Conservation (phyloP, 2,329 filamentous ascomycete species). For the Hypoxylon rubiginosum region DNA sequence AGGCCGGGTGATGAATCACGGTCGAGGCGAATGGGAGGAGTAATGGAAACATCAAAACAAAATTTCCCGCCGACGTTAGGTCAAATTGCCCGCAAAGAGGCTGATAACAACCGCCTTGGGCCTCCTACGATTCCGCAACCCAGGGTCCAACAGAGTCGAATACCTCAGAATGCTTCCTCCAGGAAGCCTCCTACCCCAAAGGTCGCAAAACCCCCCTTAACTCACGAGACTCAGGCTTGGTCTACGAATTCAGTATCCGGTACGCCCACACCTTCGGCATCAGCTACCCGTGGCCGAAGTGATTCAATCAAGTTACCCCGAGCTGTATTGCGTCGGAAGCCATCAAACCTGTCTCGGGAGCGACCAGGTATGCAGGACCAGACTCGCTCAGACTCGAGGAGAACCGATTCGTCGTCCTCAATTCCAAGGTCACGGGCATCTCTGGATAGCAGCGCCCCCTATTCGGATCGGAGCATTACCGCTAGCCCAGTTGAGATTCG, state of each 20-base stretch:
- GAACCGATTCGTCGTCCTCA: constrained; percentile 60
- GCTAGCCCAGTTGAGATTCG: constrained; percentile 62
- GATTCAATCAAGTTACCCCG: constrained; percentile 53
- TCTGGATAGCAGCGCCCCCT: constrained; percentile 53
- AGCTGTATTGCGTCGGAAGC: constrained; percentile 65
- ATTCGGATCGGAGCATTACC: constrained; percentile 58
- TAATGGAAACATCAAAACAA: constrained; percentile 48
- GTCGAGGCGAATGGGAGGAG: constrained; percentile 47
- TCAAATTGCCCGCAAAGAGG: constrained; percentile 47
- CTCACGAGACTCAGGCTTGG: constrained; percentile 61
- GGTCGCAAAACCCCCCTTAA: constrained; percentile 54
- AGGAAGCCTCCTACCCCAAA: constrained; percentile 41
- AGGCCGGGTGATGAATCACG: constrained; percentile 45
- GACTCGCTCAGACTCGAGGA: constrained; percentile 54
- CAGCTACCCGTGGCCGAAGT: constrained; percentile 54
- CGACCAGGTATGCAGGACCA: constrained; percentile 51
- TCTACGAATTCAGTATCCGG: constrained; percentile 54
- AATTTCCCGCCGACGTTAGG: constrained; percentile 45
- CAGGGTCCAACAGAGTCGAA: constrained; percentile 52
- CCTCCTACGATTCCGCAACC: constrained; percentile 42
- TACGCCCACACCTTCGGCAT: constrained; percentile 54
- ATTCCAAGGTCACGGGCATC: constrained; percentile 56
- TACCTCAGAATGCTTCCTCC: constrained; percentile 54
- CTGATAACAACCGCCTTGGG: constrained; percentile 39
- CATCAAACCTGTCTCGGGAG: constrained; percentile 61